Base-by-base conservation (phyloP, 2,329 filamentous ascomycete genomes). In the Penicillium sp. region DNA sequence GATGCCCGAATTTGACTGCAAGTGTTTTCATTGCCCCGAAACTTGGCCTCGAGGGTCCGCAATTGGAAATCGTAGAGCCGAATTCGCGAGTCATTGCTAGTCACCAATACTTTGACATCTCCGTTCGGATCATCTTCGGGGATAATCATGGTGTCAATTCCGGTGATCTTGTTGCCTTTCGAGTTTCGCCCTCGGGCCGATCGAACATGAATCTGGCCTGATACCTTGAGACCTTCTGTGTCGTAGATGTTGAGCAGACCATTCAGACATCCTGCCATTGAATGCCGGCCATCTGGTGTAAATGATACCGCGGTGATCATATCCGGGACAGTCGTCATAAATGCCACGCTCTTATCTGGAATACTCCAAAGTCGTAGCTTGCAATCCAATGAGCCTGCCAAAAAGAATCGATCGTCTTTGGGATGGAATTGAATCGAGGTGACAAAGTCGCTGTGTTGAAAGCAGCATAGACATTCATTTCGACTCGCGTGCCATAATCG, bases 131-230 rank as follows among this genome's bases (percentile, higher is more conserved):
- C 78, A 23, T 81, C 77, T 2, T 81, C 80, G 4, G 87, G 86
- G 49, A 86, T 80, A 16, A 78, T 75, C 62, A 88, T 87, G 0
- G 92, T 89, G 68, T 93, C 88, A 53, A 99, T 96, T 7, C 92
- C 93, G 0, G 95, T 98, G 65, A 99, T 96, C 72, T 99, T 99
- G 78, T 92, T 96, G 6, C 93, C 93, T 72, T 96, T 97, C 4
- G 93, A 90, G 69, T 97, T 98, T 70, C 92, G 93, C 3, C 95
- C 93, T 58, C 93, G 85, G 0, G 92, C 92, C 0, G 93, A 97
- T 45, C 93, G 88, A n/a, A 97, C 93, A 64, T 96, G 92, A 29
- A 98, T 88, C 70, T 97, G 92, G 1, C 89, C 89, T 63, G 91
- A 85, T 53, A 88, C 85, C 68, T 91, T 95, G 50, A 99, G 77